Conservation (phyloP, 2,329 filamentous ascomycete genomes). For the Fusarium torreyae region DNA sequence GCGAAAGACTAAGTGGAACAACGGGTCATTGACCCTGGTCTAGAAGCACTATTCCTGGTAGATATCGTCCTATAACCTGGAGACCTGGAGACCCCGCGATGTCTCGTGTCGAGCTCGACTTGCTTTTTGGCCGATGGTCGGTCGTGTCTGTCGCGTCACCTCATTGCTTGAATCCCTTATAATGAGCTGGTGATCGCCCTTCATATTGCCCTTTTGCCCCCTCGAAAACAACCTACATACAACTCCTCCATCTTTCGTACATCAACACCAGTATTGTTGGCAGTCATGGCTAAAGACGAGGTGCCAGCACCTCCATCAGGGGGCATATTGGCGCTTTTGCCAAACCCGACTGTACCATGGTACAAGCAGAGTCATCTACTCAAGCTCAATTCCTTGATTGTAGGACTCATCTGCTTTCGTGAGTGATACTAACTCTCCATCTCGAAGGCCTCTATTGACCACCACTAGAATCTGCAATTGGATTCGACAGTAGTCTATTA, state of each 20-base stretch:
- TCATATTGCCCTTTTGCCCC: neutral
- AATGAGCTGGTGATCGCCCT: constrained; percentile 7
- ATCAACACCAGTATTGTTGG: neutral
- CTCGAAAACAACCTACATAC: neutral
- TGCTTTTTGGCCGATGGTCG: neutral
- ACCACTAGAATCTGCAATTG: constrained; percentile 16
- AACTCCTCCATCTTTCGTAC: neutral
- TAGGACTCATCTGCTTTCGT: constrained; percentile 27
- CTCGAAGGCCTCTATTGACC: neutral
- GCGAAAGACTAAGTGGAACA: constrained; percentile 25
- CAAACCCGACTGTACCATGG: constrained; percentile 17
- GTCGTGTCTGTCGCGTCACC: neutral
- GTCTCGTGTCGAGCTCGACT: neutral
- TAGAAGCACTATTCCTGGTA: neutral
- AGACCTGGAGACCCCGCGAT: constrained; percentile 23
- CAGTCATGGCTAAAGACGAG: constrained; percentile 7
- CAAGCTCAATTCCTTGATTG: constrained; percentile 17
- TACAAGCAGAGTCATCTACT: constrained; percentile 19
- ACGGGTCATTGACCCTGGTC: neutral
- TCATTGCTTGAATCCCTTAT: neutral
- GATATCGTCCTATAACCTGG: constrained; percentile 17
- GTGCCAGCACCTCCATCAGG: neutral
- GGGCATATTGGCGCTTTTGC: constrained; percentile 9
- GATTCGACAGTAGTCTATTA: constrained; percentile 21
- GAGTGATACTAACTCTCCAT: neutral